These are phyloP conservation scores for Globisporangium lucens DNA, from an alignment of 352 stramenopile species.

Conservation along the genomic window DNA sequence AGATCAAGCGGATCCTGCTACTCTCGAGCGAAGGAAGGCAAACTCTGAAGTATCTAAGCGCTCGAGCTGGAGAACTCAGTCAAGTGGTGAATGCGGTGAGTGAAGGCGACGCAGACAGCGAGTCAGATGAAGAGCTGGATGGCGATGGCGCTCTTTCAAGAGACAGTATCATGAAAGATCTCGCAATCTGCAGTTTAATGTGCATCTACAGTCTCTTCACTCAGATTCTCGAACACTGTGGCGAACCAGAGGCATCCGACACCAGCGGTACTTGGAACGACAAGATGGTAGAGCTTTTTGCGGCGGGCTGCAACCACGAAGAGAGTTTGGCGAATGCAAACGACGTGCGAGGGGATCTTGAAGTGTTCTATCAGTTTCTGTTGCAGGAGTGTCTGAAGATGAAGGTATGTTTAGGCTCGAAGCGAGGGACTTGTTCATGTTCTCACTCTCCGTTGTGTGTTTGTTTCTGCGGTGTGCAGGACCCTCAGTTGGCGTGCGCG, in stretches of 20 bases:
- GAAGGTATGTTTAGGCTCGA: constrained; percentile 24
- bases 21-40: constrained; percentile 38
- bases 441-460: not conserved
- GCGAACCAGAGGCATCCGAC: not conserved
- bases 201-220: constrained; percentile 41
- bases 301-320: constrained; percentile 20
- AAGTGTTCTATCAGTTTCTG: constrained; percentile 46
- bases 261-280: not conserved
- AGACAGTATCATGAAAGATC: not conserved
- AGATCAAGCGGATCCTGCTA: constrained; percentile 21
- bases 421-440: not conserved
- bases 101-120: constrained; percentile 16
- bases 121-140: constrained; percentile 5
- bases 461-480: constrained; percentile 23
- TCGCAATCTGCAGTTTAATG: constrained; percentile 22
- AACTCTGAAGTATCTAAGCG: constrained; percentile 50
- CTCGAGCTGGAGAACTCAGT: constrained; percentile 29
- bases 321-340: constrained; percentile 10
- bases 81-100: constrained; percentile 17
- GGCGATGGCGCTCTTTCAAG: not conserved
- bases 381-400: constrained; percentile 43
- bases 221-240: constrained; percentile 35
- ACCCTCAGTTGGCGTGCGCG: constrained; percentile 43
- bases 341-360: constrained; percentile 15
- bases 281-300: constrained; percentile 37